Percentiles rank a stretch among this genome's conserved stretches.
Conservation (phyloP, 768 basidiomycete genomes). For the Mycena olivaceomarginata region DNA sequence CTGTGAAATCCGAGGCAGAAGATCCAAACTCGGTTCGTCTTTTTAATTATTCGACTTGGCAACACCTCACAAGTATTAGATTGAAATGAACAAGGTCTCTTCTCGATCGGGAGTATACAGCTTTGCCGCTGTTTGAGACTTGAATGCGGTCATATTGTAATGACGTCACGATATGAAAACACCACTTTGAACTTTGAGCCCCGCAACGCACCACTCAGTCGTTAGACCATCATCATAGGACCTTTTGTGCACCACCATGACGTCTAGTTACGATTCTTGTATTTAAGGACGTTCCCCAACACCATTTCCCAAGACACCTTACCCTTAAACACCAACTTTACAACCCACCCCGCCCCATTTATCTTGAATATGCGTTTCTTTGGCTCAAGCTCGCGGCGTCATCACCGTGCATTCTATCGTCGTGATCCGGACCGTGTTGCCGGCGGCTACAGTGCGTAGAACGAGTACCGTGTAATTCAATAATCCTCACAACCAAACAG, state of each 20-base stretch:
- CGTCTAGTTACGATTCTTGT: not conserved
- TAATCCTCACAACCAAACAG: conserved; percentile 46
- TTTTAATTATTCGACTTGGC: not conserved
- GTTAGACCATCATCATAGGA: not conserved
- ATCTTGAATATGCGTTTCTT: conserved; percentile 45
- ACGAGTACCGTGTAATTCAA: not conserved
- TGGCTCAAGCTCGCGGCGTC: conserved; percentile 32
- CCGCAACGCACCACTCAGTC: not conserved
- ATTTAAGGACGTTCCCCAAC: not conserved
- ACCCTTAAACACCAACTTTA: not conserved
- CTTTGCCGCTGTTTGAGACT: not conserved
- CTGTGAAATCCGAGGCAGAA: not conserved
- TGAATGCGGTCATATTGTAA: not conserved
- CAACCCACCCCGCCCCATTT: not conserved
- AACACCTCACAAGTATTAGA: not conserved
- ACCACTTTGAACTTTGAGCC: no score
- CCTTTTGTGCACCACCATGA: not conserved
- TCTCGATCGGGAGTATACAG: conserved; percentile 1
- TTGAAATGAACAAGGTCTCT: conserved; percentile 26
- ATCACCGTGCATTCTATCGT: conserved; percentile 55
- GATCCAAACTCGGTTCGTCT: not conserved
- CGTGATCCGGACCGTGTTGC: conserved; percentile 67
- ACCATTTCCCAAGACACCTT: not conserved
- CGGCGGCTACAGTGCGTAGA: conserved; percentile 67
- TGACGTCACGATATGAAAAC: not conserved